phyloP scores from a whole-genome alignment of 2,329 filamentous ascomycete genomes.

The Chrysoporthe austroafricana region DNA sequence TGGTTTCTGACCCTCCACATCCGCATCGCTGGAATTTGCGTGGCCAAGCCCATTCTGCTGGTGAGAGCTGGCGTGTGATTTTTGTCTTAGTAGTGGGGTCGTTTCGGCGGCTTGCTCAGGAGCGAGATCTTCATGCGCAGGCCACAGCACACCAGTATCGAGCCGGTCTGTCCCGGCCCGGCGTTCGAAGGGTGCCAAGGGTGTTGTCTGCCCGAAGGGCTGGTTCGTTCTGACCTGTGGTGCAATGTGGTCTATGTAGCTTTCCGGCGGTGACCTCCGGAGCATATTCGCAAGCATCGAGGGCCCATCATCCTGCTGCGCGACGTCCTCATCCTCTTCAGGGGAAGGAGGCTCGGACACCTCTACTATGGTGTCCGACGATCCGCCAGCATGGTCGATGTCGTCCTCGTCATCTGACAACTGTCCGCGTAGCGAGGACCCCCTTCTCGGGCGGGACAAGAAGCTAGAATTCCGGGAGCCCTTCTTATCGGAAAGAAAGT shows the following conservation, averaged over 20 bases:
- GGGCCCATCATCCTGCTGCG: constrained; percentile 39
- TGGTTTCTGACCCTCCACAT: constrained; percentile 57
- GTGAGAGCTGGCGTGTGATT: constrained; percentile 37
- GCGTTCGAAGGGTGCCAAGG: constrained; percentile 27
- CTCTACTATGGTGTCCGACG: constrained; percentile 61
- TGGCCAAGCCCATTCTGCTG: constrained; percentile 31
- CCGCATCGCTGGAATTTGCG: constrained; percentile 35
- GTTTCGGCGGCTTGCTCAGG: constrained; percentile 40
- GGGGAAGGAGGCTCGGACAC: constrained; percentile 62
- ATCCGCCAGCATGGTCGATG: constrained; percentile 35
- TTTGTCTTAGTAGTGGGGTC: constrained; percentile 51
- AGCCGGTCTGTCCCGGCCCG: constrained; percentile 29
- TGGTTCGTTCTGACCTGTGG: not conserved
- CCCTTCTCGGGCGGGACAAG: constrained; percentile 42
- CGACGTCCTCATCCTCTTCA: constrained; percentile 40
- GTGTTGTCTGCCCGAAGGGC: constrained; percentile 24
- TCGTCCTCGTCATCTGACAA: constrained; percentile 37
- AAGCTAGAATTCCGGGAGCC: constrained; percentile 50
- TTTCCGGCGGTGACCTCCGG: constrained; percentile 52
- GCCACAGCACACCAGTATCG: not conserved
- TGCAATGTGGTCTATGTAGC: constrained; percentile 27
- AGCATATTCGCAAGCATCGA: constrained; percentile 56
- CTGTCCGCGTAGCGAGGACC: constrained; percentile 10
- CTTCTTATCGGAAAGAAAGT: constrained; percentile 71
- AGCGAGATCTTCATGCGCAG: constrained; percentile 8